These are phyloP conservation scores for Volvox reticuliferus DNA, from an alignment of 139 green algal species.

Conservation along the genomic window DNA sequence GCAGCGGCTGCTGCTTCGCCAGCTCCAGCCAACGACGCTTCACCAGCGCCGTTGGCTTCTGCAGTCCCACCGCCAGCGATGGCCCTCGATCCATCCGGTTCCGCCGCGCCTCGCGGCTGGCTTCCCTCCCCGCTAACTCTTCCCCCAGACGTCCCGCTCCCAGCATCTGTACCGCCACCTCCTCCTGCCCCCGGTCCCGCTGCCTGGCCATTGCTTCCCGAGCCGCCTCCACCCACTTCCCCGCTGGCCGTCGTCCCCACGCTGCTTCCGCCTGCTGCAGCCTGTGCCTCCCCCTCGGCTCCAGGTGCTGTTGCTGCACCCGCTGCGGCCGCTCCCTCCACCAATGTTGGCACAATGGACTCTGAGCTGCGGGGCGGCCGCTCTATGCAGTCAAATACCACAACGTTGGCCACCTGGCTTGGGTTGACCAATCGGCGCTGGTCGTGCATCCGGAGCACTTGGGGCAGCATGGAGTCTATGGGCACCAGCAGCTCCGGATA, in stretches of 20 bases:
- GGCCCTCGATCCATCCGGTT: neutral
- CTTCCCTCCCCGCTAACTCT: neutral
- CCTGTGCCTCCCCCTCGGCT: neutral
- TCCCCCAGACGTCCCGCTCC: neutral
- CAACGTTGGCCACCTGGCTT: constrained; percentile 44
- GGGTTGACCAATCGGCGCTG: constrained; percentile 37
- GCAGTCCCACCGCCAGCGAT: neutral
- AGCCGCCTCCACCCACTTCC: neutral
- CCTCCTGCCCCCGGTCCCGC: neutral
- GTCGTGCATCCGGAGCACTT: constrained; percentile 42
- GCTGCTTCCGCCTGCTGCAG: neutral
- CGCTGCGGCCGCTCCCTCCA: neutral
- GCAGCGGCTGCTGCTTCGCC: neutral
- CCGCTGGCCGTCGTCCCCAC: neutral
- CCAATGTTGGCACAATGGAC: neutral
- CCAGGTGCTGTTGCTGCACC: neutral
- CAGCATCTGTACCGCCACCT: neutral
- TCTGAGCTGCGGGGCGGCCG: constrained; percentile 31
- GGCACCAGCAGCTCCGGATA: constrained; percentile 19
- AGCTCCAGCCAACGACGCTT: neutral
- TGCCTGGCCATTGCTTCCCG: neutral
- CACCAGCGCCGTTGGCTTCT: neutral
- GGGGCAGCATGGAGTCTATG: constrained; percentile 2
- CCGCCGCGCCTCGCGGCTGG: neutral
- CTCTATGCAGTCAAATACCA: constrained; percentile 73